Evolutionary conservation across 805 yeast species (phyloP).

Genomic region (Tetrapisispora pingtungensis): DNA sequence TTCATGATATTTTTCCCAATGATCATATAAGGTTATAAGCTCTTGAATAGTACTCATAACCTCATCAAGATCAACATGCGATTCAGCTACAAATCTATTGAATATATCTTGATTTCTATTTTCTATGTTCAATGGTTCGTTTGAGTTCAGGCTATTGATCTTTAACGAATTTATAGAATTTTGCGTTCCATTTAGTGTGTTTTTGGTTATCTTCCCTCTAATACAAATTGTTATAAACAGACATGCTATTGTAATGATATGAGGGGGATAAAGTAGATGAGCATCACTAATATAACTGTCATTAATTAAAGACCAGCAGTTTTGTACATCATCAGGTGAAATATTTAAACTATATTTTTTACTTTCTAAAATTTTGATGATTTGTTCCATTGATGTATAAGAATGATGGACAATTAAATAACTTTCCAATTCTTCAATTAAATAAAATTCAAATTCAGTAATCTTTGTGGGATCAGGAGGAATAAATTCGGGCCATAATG

Average conservation of each 20-base stretch:
- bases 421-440: slow-evolving; percentile 78
- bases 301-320: slow-evolving; percentile 81
- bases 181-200: background rate
- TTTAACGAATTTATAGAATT: background rate
- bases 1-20: slow-evolving; percentile 83
- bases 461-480: slow-evolving; percentile 85
- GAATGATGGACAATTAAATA: slow-evolving; percentile 69
- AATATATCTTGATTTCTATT: slow-evolving; percentile 14
- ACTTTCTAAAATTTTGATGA: slow-evolving; percentile 35
- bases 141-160: background rate
- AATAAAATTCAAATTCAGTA: slow-evolving; percentile 91
- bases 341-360: slow-evolving; percentile 27
- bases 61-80: slow-evolving; percentile 68
- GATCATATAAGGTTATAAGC: slow-evolving; percentile 65
- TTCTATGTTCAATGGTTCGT: background rate
- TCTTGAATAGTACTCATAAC: slow-evolving; percentile 80
- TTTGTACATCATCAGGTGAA: slow-evolving; percentile 62
- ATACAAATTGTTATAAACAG: slow-evolving; percentile 58
- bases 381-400: slow-evolving; percentile 49
- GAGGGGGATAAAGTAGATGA: slow-evolving; percentile 79
- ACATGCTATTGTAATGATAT: slow-evolving; percentile 72
- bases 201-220: slow-evolving; percentile 7
- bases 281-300: slow-evolving; percentile 85
- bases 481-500: slow-evolving; percentile 88
- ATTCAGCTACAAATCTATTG: slow-evolving; percentile 51